Base-by-base conservation (phyloP, 2,329 filamentous ascomycete species). In the Phoma herbarum region DNA sequence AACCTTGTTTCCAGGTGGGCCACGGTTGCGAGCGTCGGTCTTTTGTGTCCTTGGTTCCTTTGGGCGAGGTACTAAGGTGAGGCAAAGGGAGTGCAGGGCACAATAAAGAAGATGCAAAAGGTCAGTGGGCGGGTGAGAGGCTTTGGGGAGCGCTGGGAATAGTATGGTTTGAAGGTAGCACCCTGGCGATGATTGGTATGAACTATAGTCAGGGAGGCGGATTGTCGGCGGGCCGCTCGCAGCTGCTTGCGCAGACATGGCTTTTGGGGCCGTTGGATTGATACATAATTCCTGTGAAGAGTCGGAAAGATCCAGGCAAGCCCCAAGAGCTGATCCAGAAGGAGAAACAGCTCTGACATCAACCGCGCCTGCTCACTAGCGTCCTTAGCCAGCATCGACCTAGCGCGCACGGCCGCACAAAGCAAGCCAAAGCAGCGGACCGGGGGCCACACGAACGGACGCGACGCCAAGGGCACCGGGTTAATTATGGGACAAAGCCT, bases 261-360 rank as follows among this genome's bases (percentile, higher is more conserved):
- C 70, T 74, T 53, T 52, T 73, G 70, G 72, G 71, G 71, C 71
- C 67, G 71, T 73, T 75, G 74, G 70, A 72, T 68, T 74, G 71
- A 76, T 74, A 74, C 73, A 76, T 74, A 71, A 76, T 77, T 76
- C 72, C 65, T 69, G 69, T 72, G 68, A 71, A 71, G 66, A 52
- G 67, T 66, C 74, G 74, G 72, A 73, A 75, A 69, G 72, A 74
- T 74, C 75, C 74, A 76, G 74, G 67, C 71, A 73, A 69, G 69
- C 71, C 70, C 67, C 68, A 71, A 75, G 71, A 72, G 73, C 73
- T 76, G 75, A 76, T 75, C 72, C 73, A 75, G 69, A 72, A 73
- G 69, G 68, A 73, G 70, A 66, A 71, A 68, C 69, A 66, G 63
- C 66, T 75, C 73, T 75, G 73, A 75, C 71, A 71, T 75, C 68